Evolutionary conservation across 768 basidiomycete genomes (phyloP).

Genomic region (Podaxis mareebaensis): DNA sequence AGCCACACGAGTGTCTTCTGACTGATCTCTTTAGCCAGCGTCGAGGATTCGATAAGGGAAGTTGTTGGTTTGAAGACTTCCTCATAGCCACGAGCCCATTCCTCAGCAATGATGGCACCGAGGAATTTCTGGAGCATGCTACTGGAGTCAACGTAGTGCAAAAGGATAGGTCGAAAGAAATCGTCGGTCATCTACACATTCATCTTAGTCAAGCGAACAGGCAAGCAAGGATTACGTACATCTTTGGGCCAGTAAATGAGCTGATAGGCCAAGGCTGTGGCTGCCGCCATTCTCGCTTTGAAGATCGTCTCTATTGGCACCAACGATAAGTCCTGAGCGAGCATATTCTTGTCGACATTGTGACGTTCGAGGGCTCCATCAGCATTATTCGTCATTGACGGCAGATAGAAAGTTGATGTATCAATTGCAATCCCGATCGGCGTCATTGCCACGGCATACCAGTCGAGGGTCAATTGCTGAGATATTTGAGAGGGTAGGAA

Average conservation of each 20-base stretch:
- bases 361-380: slow-evolving; percentile 64
- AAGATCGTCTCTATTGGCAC: slow-evolving; percentile 75
- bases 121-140: slow-evolving; percentile 93
- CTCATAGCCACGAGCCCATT: slow-evolving; percentile 78
- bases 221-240: slow-evolving; percentile 36
- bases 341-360: slow-evolving; percentile 96
- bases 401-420: slow-evolving; percentile 64
- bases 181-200: slow-evolving; percentile 45
- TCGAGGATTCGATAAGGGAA: slow-evolving; percentile 51
- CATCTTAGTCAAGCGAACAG: neutral
- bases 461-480: slow-evolving; percentile 68
- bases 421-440: slow-evolving; percentile 85
- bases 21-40: slow-evolving; percentile 69
- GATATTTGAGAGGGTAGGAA: slow-evolving; percentile 55
- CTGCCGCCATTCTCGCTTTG: slow-evolving; percentile 76
- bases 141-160: slow-evolving; percentile 80
- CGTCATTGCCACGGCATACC: slow-evolving; percentile 89
- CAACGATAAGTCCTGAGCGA: slow-evolving; percentile 85
- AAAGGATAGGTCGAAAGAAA: slow-evolving; percentile 74
- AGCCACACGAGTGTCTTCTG: slow-evolving; percentile 70
- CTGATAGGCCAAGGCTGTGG: slow-evolving; percentile 73
- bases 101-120: slow-evolving; percentile 82
- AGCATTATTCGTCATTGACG: slow-evolving; percentile 49
- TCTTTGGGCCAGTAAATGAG: slow-evolving; percentile 66
- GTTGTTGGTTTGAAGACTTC: slow-evolving; percentile 23